These are phyloP conservation scores for Pleodorina starrii DNA, from an alignment of 139 green algal species.

Conservation along the genomic window DNA sequence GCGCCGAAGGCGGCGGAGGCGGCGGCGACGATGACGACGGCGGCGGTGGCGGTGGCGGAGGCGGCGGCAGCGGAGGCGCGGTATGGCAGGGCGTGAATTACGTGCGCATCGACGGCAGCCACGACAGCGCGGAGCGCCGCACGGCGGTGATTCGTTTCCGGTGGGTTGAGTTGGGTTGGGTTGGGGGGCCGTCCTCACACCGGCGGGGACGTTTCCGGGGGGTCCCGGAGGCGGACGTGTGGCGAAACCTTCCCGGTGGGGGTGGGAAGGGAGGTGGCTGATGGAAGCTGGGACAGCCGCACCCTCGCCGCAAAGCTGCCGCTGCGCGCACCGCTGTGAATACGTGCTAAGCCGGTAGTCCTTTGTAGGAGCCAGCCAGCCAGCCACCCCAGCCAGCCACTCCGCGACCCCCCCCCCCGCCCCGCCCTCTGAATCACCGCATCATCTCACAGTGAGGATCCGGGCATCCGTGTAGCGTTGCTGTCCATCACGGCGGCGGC, in stretches of 20 bases:
- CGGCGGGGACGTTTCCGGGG: too few relatives aligned
- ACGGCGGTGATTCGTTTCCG: constrained; percentile 75
- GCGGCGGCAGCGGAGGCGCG: constrained; percentile 18
- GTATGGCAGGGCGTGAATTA: constrained; percentile 70
- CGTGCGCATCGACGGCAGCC: constrained; percentile 93
- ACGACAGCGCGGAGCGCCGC: constrained; percentile 73
- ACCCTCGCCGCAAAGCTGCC: too few relatives aligned
- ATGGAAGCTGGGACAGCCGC: too few relatives aligned
- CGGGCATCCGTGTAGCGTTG: constrained; percentile 83
- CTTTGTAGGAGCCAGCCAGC: too few relatives aligned
- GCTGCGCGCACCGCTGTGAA: too few relatives aligned
- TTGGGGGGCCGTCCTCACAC: too few relatives aligned
- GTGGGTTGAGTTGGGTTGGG: background rate
- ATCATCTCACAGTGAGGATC: constrained; percentile 58
- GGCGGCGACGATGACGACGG: constrained; percentile 25
- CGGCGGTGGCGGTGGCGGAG: constrained; percentile 16
- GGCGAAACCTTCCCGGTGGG: too few relatives aligned
- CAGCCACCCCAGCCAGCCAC: too few relatives aligned
- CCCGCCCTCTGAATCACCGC: background rate
- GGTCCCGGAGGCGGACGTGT: too few relatives aligned
- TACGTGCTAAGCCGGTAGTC: too few relatives aligned
- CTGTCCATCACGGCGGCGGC: constrained; percentile 92
- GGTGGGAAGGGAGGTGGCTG: too few relatives aligned
- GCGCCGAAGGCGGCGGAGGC: constrained; percentile 9
- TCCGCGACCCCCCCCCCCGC: background rate